Evolutionary conservation across 2,329 filamentous ascomycete species (phyloP), one percentile per base, ranked within the genome.

Genomic region (Apiospora phragmitis): DNA sequence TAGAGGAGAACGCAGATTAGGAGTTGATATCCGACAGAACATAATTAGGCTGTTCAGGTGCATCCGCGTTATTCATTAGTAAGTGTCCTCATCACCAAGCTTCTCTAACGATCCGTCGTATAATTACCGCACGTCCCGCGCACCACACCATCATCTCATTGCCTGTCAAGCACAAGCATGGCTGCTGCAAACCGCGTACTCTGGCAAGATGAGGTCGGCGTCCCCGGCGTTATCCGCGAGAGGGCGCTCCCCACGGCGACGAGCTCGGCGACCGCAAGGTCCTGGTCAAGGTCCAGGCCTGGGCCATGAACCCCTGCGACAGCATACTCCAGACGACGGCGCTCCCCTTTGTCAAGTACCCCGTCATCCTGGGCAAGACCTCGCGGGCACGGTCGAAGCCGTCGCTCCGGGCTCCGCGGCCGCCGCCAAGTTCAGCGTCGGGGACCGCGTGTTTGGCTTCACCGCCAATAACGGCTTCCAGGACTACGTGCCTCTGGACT

Each of bases 231-330:
- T 0, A 71, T 76, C 65, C 75, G 75, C 42, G 73, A 73, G 43
- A 67, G 51, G 14, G 51, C 68, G 12, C 43, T 70, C 24, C 73
- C 74, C 4, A 67, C 71, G 1, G 69, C 4, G 69, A 72, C n/a
- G 70, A 38, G 84, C 85, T 26, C 3, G 73, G 71, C n/a, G 68
- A 74, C 24, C 47, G 71, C 42, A 74, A 78, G 62, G 70, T 80
- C 45, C 73, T 80, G 62, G 70, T 80, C 70, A 76, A 73, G 65
- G 77, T 77, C 45, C 71, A 76, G 9, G 79, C 78, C 24, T 73
- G 79, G 7, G 79, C 79, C n/a, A 78, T 80, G 45, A 80, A 80
- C 55, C 79, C 77, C 1, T 73, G 78, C 16, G 77, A 80, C 24
- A 65, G 71, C 45, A 75, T 77, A 16, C 77, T 79, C 24, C 70